Evolutionary conservation across 345 rosid species (phyloP), one percentile per base, ranked within the genome.

Genomic region (Xanthoceras sorbifolium): DNA sequence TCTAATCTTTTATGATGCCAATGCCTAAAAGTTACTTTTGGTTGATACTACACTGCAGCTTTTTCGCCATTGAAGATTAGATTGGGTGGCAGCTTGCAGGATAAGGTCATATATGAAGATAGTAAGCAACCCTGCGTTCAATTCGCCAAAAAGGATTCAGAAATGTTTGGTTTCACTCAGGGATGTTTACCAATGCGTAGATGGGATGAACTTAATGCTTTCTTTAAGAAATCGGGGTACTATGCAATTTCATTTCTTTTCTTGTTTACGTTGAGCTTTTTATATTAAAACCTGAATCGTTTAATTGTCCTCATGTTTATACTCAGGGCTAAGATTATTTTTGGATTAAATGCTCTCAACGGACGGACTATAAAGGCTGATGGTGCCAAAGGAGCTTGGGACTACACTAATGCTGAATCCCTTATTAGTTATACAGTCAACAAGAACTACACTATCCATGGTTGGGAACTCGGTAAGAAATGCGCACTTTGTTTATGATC

Each of bases 381-480:
- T 55, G 93, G 94, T 0, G 87, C 94, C 69, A 66, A 60, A 15
- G 97, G 98, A 61, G 86, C 90, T 69, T 93, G 98, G 98, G 76
- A 93, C 80, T 86, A 82, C 78, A 74, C 84, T 7, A 93, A 92
- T 86, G 92, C 98, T 20, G 80, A 89, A 84, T 90, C 92, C n/a
- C 78, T 93, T 42, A 92, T 93, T 11, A 85, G 85, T 20, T 92
- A 83, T 78, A 90, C 90, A 22, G 88, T 77, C 12, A 38, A 81
- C 69, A 87, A 84, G 76, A 86, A 88, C 67, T 84, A 90, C 72
- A 65, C 78, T 12, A 84, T 93, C 31, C 80, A 85, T 77, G 92
- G 90, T 10, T 93, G 95, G 97, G 99, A 96, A 87, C 92, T 96
- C 0, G 98, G 97, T 96, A 85, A 84, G 90, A 55, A 28, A 25